phyloP scores from a whole-genome alignment of 441 rosid genomes.

The Gossypium davidsonii region DNA sequence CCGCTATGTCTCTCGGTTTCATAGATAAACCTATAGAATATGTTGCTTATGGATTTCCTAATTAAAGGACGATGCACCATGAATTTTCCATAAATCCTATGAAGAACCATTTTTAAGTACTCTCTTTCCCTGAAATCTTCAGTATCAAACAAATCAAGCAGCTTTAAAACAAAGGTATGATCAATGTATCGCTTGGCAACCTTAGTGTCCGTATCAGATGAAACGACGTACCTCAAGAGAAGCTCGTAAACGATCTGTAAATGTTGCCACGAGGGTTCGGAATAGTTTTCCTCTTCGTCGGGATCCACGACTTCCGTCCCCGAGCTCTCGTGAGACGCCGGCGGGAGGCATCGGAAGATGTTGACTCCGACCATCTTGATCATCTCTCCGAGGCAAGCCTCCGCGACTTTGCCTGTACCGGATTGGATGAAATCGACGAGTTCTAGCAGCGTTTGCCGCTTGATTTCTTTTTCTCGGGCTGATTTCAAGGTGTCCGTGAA shows the following conservation, averaged over 20 bases:
- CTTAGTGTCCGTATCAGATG: conserved; percentile 65
- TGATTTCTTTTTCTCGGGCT: conserved; percentile 77
- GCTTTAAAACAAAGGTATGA: conserved; percentile 68
- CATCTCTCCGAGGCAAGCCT: conserved; percentile 74
- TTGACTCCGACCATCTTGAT: conserved; percentile 66
- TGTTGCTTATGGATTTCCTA: conserved; percentile 72
- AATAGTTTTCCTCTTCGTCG: conserved; percentile 80
- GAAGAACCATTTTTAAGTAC: conserved; percentile 77
- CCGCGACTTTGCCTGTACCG: conserved; percentile 61
- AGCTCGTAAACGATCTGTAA: conserved; percentile 73
- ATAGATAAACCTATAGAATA: conserved; percentile 75
- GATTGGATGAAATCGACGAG: conserved; percentile 83
- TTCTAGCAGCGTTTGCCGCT: conserved; percentile 71
- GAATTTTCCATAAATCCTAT: conserved; percentile 74
- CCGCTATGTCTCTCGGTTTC: conserved; percentile 90
- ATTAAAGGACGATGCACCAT: conserved; percentile 82
- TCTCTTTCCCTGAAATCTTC: conserved; percentile 90
- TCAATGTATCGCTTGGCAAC: conserved; percentile 73
- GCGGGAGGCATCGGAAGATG: conserved; percentile 71
- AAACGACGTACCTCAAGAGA: conserved; percentile 55
- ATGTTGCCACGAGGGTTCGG: conserved; percentile 90
- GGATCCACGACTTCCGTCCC: conserved; percentile 75
- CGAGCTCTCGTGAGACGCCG: conserved; percentile 65
- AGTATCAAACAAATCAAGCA: conserved; percentile 79
- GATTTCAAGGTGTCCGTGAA: conserved; percentile 47